Conservation (phyloP, 345 rosid species). For the Crucihimalaya himalaica region DNA sequence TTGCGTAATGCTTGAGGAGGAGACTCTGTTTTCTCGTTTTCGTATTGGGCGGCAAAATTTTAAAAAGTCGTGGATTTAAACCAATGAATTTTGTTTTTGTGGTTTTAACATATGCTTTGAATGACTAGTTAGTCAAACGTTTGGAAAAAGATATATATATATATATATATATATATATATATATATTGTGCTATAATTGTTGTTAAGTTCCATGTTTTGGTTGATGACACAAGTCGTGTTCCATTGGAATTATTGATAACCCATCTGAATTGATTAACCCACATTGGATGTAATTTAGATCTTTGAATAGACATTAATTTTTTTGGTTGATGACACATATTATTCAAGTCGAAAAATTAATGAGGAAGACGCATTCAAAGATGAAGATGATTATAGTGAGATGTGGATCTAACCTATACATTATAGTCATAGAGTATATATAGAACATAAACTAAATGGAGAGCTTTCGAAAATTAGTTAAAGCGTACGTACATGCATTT, state of each 20-base stretch:
- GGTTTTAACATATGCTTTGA: conserved; percentile 9
- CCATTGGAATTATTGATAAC: conserved; percentile 2
- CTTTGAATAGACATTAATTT: neutral
- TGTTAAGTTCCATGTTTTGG: neutral
- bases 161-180: too few relatives aligned
- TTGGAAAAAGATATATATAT: neutral
- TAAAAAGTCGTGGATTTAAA: conserved; percentile 16
- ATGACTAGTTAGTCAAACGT: conserved; percentile 15
- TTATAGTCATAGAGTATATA: neutral
- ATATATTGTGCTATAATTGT: neutral
- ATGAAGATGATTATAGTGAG: neutral
- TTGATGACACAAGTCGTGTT: neutral
- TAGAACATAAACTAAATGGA: neutral
- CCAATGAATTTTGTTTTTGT: neutral
- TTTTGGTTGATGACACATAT: neutral
- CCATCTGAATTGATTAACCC: neutral
- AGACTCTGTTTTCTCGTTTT: neutral
- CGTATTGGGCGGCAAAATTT: conserved; percentile 24
- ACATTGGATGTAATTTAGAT: neutral
- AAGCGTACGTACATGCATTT: too few relatives aligned
- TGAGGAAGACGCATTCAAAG: neutral
- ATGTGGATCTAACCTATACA: neutral
- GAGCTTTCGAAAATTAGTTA: too few relatives aligned
- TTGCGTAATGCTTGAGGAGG: neutral
- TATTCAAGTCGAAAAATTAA: neutral